phyloP scores from a whole-genome alignment of 768 basidiomycete genomes.

The Russula virescens region DNA sequence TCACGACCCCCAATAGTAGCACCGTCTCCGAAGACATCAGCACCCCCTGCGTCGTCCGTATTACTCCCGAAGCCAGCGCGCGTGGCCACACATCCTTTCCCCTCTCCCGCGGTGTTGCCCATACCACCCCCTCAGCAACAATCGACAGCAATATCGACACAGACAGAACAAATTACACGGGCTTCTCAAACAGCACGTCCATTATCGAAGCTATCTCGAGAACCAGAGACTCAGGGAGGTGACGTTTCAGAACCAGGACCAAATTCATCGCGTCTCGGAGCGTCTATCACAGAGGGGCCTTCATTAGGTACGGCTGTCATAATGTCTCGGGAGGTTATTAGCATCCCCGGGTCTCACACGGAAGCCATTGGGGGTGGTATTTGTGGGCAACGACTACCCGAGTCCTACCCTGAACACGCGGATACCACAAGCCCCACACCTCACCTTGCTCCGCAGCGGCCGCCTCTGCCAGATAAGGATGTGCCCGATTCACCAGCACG shows the following conservation, averaged over 20 bases:
- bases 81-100: not conserved
- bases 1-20: not conserved
- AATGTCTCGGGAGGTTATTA: not conserved
- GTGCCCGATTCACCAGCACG: too few relatives aligned
- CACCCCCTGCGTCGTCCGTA: not conserved
- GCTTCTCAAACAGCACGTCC: not conserved
- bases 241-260: not conserved
- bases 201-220: not conserved
- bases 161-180: not conserved
- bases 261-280: too few relatives aligned
- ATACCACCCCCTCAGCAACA: not conserved
- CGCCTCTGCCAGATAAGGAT: not conserved
- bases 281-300: not conserved
- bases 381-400: not conserved
- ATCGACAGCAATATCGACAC: not conserved
- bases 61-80: not conserved
- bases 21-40: not conserved
- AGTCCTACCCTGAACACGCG: not conserved
- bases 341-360: too few relatives aligned
- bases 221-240: not conserved
- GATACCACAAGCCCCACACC: not conserved
- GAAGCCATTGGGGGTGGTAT: not conserved
- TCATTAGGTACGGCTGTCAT: not conserved
- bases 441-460: not conserved
- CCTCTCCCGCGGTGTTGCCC: not conserved